Conservation (phyloP, 352 stramenopile genomes). For the Phytophthora fragariae region DNA sequence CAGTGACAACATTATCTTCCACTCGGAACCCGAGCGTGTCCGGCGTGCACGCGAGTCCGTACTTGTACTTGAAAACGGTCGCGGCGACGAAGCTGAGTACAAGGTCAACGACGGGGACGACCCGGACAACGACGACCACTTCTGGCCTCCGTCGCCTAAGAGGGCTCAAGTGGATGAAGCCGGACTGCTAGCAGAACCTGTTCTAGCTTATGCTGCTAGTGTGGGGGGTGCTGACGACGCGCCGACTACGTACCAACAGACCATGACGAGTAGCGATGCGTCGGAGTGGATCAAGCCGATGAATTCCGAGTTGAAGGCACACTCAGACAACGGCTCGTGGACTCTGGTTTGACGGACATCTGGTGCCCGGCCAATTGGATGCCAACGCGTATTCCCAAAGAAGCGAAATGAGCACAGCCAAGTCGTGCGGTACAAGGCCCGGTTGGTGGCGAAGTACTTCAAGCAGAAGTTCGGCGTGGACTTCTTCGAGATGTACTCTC, state of each 20-base stretch:
- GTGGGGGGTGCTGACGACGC: slow-evolving; percentile 1
- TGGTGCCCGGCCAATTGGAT: neutral
- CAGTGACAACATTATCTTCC: slow-evolving; percentile 9
- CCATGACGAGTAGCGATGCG: neutral
- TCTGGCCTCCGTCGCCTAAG: slow-evolving; percentile 11
- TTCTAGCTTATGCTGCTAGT: slow-evolving; percentile 5
- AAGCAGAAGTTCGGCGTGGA: neutral
- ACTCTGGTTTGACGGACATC: neutral
- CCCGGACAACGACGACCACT: slow-evolving; percentile 1
- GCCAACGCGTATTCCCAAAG: neutral
- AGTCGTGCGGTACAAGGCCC: neutral
- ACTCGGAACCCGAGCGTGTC: neutral
- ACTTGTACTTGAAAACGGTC: slow-evolving; percentile 2
- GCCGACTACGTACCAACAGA: neutral
- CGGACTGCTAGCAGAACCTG: neutral
- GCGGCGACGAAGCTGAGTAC: neutral
- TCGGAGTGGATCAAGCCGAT: slow-evolving; percentile 11
- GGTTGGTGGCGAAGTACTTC: neutral
- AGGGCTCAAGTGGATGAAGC: slow-evolving; percentile 6
- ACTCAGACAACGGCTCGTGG: slow-evolving; percentile 9
- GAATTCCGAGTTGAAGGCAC: slow-evolving; percentile 8
- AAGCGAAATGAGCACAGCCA: neutral
- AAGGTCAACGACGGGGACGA: slow-evolving; percentile 1
- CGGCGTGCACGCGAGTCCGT: neutral
- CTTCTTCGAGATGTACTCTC: neutral